These are phyloP conservation scores for Colletotrichum euphorbiae DNA, from an alignment of 2,329 filamentous ascomycete genomes.

Conservation along the genomic window DNA sequence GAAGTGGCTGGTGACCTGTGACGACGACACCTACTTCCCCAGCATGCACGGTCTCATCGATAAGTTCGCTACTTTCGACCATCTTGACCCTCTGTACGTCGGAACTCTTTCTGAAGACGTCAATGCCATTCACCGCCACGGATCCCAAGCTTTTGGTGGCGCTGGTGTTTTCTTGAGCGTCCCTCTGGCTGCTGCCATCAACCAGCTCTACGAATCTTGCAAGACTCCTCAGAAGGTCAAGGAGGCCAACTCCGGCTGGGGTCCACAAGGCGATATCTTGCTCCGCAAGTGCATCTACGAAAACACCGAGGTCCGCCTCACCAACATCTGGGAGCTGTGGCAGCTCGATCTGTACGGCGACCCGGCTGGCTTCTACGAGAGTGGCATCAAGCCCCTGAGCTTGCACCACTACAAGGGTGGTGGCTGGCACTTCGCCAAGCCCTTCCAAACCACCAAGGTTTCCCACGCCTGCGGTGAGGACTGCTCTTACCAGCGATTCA, in stretches of 20 bases:
- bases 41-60: constrained; percentile 66
- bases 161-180: constrained; percentile 72
- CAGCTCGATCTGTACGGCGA: constrained; percentile 72
- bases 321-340: constrained; percentile 67
- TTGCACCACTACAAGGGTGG: constrained; percentile 74
- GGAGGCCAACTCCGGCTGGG: constrained; percentile 69
- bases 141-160: constrained; percentile 73
- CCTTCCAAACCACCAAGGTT: constrained; percentile 68
- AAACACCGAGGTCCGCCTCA: constrained; percentile 69
- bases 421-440: constrained; percentile 65
- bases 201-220: constrained; percentile 58
- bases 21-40: constrained; percentile 75
- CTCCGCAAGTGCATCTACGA: constrained; percentile 74
- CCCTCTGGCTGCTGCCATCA: constrained; percentile 59
- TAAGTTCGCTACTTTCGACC: constrained; percentile 64
- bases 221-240: constrained; percentile 62
- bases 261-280: constrained; percentile 70
- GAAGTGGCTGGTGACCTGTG: constrained; percentile 72
- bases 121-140: constrained; percentile 69
- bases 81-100: constrained; percentile 66
- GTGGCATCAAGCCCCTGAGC: constrained; percentile 68
- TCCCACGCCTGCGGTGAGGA: constrained; percentile 71
- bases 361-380: constrained; percentile 73
- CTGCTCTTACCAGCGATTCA: constrained; percentile 69
- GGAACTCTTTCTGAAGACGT: constrained; percentile 72